Evolutionary conservation across 192 early-diverging fungal species (phyloP), one percentile per base, ranked within the genome.

Genomic region (Coemansia sp.): DNA sequence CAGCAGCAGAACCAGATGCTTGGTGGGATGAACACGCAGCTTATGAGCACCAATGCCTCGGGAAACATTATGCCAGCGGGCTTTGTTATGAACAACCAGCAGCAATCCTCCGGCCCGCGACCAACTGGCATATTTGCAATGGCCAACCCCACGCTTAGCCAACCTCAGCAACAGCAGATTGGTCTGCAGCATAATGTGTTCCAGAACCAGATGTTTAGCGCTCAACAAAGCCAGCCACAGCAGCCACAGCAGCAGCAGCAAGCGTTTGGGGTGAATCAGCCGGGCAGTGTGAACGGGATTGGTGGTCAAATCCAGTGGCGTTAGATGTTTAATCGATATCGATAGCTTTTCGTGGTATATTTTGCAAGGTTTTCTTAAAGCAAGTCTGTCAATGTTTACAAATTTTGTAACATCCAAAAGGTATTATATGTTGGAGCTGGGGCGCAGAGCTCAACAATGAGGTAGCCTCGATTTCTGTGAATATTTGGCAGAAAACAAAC

Each of bases 121-220:
- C 73, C 73, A 4, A 74, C 66, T 32, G 73, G 73, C 0, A 62
- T 74, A n/a, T 74, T 74, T 69, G 73, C 73, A 13, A 74, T 74
- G 66, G 63, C 66, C 38, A 74, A 74, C 49, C 73, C 73, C 20
- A 74, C 73, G n/a, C 54, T 74, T 46, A 59, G 59, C 48, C 65
- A 57, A 34, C 59, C 38, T 20, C 65, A 73, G 54, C 69, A 53
- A 20, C 63, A 52, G 42, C 71, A 73, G 50, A 7, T 32, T 9
- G 32, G 32, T 55, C 6, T 55, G 9, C 70, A 66, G 60, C 60
- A 57, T 45, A 66, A 66, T n/a, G 59, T 73, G 60, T 58, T 62
- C 49, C 62, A 62, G 45, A 62, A 57, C 23, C 70, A 66, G 17
- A 66, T 66, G 65, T 22, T 73, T 38, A 63, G 57, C 29, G 45